Percentiles rank a stretch among this genome's conserved stretches.
These are phyloP conservation scores for Cercophora newfieldiana DNA, from an alignment of 495 filamentous ascomycete genomes.

Conservation along the genomic window DNA sequence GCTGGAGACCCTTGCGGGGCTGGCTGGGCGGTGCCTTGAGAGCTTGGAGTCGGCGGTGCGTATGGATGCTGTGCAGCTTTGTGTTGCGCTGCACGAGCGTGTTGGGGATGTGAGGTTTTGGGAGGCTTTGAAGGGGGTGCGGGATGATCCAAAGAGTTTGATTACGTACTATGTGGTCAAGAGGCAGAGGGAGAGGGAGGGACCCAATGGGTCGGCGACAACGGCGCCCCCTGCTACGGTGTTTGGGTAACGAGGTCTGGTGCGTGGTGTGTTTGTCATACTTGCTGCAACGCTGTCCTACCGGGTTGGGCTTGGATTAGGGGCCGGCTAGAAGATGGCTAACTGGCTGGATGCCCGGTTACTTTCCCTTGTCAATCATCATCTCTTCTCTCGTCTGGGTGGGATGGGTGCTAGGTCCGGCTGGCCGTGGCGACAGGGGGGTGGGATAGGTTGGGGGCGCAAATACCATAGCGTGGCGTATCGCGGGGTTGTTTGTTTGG, in stretches of 20 bases:
- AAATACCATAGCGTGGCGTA: slow-evolving; percentile 4
- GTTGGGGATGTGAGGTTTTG: slow-evolving; percentile 67
- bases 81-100: slow-evolving; percentile 68
- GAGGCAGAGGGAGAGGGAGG: slow-evolving; percentile 48
- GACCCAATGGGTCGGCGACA: not conserved
- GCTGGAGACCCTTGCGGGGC: slow-evolving; percentile 48
- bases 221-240: not conserved
- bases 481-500: not conserved
- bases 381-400: not conserved
- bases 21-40: slow-evolving; percentile 64
- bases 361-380: not conserved
- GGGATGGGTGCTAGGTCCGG: not conserved
- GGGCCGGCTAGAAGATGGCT: not conserved
- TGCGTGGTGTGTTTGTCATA: not conserved
- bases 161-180: slow-evolving; percentile 84
- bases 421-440: not conserved
- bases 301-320: not conserved
- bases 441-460: not conserved
- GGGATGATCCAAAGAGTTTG: slow-evolving; percentile 68
- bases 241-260: not conserved
- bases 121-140: slow-evolving; percentile 60
- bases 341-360: not conserved
- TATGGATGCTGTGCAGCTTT: slow-evolving; percentile 74
- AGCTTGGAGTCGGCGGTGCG: slow-evolving; percentile 75
- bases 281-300: not conserved